Base-by-base conservation (phyloP, 202 grass and related monocot genomes). In the Saccharum hybrid region DNA sequence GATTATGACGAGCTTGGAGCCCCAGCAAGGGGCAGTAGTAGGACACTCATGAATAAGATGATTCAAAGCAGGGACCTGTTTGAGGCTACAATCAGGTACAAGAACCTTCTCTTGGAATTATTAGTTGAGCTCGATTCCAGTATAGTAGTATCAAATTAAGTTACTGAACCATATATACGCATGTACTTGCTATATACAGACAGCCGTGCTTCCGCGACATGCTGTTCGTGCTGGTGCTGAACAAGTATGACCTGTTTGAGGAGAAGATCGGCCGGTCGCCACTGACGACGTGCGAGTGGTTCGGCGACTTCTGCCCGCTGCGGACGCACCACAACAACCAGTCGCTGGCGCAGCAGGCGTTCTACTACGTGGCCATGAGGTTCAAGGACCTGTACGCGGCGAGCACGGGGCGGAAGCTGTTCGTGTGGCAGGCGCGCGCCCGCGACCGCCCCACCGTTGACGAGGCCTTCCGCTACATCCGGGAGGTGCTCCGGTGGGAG, bases 161-260 rank as follows among this genome's bases (percentile, higher is more conserved):
- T 21, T 46, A 64, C 45, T 59, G 2, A 75, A 75, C 43, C 6
- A 41, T 23, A 6, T 31, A 10, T n/a, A n/a, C n/a, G n/a, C n/a
- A n/a, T n/a, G n/a, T n/a, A n/a, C n/a, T n/a, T n/a, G n/a, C n/a
- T n/a, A n/a, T n/a, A n/a, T 43, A 10, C 89, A 98, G 96, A 81
- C 93, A 98, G 66, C 85, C 91, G 5, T 98, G 93, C 63, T 98
- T 98, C 81, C 70, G 66, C 0, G 93, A 96, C 63, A 98, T 88
- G 0, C 96, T 87, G 14, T 98, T 96, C 45, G 74, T 98, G 11
- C 88, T 98, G 28, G 85, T 98, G 59, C 91, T 98, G 63, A 98
- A 98, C 93, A 98, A 98, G 83, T 98, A 94, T 0, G 93, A 98
- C 78, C 75, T 93, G 22, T 94, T 98, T 0, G 96, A 98, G 86